Conservation (phyloP, 306 rosid genomes). For the Pachyrhizus erosus region DNA sequence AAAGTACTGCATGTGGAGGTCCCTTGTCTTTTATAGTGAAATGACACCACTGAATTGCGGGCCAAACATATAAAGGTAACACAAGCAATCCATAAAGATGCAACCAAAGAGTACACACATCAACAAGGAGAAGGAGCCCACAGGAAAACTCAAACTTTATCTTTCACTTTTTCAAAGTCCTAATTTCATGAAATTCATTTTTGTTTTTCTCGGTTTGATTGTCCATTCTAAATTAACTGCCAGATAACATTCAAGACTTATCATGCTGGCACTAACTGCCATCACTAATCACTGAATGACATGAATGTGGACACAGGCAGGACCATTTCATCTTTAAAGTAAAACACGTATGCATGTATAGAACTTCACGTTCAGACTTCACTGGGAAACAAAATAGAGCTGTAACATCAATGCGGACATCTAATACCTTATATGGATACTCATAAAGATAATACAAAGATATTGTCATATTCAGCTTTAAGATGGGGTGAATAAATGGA, state of each 20-base stretch:
- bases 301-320: conserved; percentile 16
- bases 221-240: conserved; percentile 32
- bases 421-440: neutral
- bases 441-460: neutral
- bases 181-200: neutral
- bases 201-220: conserved; percentile 15
- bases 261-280: conserved; percentile 17
- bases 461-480: conserved; percentile 1
- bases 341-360: conserved; percentile 10
- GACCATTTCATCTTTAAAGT: conserved; percentile 13
- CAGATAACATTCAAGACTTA: conserved; percentile 23
- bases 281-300: conserved; percentile 24
- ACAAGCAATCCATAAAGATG: conserved; percentile 44
- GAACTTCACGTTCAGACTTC: conserved; percentile 23
- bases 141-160: conserved; percentile 34
- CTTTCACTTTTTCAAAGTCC: conserved; percentile 32
- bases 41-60: conserved; percentile 50
- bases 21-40: conserved; percentile 41
- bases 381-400: conserved; percentile 7
- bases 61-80: conserved; percentile 34
- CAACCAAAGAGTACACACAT: conserved; percentile 34
- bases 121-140: conserved; percentile 41
- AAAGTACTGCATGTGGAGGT: conserved; percentile 34
- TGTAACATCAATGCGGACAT: conserved; percentile 17
- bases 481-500: conserved; percentile 9